Conservation (phyloP, 73 alveolate genomes). For the Durusdinium trenchii region DNA sequence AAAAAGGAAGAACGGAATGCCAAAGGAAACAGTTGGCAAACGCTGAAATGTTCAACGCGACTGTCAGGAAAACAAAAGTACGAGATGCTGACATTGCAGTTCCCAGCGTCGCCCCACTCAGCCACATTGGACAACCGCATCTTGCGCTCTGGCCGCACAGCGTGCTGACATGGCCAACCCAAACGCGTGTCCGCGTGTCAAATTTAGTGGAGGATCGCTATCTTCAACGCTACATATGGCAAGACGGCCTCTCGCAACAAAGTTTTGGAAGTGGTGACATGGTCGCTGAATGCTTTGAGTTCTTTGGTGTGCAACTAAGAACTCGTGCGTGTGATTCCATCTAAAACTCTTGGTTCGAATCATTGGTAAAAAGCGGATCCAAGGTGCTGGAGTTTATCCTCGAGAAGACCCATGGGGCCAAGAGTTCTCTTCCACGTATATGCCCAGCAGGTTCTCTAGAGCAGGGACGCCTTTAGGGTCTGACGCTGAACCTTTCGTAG, state of each 20-base stretch:
- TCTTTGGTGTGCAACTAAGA: neutral
- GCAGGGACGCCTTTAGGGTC: neutral
- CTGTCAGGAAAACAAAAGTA: slow-evolving; percentile 1
- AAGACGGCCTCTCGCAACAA: neutral
- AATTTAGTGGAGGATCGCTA: neutral
- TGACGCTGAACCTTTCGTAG: too few species aligned
- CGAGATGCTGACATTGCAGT: neutral
- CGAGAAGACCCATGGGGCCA: neutral
- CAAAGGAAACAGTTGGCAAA: too few species aligned
- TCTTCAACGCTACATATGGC: neutral
- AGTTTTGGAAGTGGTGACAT: neutral
- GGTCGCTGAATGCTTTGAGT: neutral
- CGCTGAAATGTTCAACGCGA: too few species aligned
- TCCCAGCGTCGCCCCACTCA: neutral
- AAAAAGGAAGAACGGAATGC: neutral
- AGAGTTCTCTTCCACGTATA: neutral
- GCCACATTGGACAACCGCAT: neutral
- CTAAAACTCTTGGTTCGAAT: neutral
- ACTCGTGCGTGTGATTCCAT: neutral
- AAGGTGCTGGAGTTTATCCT: neutral
- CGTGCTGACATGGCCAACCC: neutral
- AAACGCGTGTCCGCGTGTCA: neutral
- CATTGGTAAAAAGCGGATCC: neutral
- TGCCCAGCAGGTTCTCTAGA: neutral
- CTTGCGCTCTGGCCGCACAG: neutral